A percentile compares a stretch with the other conserved stretches of the same genome.
phyloP scores from a whole-genome alignment of 2,329 filamentous ascomycete species.

The Ceratocystis huliohia region DNA sequence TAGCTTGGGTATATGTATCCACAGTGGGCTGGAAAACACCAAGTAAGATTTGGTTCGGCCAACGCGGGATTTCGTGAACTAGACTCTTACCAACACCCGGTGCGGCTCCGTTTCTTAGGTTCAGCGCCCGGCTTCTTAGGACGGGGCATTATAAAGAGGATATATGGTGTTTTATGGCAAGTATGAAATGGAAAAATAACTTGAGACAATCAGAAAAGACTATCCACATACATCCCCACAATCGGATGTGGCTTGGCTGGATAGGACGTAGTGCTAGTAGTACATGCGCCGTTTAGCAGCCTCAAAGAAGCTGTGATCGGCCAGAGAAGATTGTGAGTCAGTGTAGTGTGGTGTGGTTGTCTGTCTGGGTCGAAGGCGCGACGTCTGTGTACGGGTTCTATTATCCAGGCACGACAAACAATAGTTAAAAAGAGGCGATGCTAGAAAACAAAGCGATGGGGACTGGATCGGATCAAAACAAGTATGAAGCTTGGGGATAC shows the following conservation, averaged over 20 bases:
- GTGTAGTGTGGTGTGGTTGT: neutral
- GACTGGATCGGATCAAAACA: neutral
- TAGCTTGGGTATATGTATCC: neutral
- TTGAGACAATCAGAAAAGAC: neutral
- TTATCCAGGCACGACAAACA: neutral
- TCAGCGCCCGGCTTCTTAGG: conserved; percentile 34
- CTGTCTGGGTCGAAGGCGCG: neutral
- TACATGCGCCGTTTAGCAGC: conserved; percentile 4
- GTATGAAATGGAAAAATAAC: neutral
- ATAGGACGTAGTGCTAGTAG: conserved; percentile 5
- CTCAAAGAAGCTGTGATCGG: neutral
- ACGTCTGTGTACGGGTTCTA: neutral
- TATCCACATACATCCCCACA: neutral
- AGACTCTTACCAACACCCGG: conserved; percentile 34
- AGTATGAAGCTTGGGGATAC: too few relatives aligned
- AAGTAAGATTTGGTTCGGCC: neutral
- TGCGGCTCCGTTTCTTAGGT: conserved; percentile 35
- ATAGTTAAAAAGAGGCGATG: neutral
- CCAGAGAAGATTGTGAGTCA: neutral
- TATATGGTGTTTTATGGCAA: neutral
- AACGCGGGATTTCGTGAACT: neutral
- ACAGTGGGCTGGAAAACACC: neutral
- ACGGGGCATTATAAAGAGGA: conserved; percentile 30
- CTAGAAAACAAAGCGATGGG: neutral
- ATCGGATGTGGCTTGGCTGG: neutral